These are phyloP conservation scores for Eragrostis tef DNA, from an alignment of 202 grass and related monocot genomes.

Conservation along the genomic window DNA sequence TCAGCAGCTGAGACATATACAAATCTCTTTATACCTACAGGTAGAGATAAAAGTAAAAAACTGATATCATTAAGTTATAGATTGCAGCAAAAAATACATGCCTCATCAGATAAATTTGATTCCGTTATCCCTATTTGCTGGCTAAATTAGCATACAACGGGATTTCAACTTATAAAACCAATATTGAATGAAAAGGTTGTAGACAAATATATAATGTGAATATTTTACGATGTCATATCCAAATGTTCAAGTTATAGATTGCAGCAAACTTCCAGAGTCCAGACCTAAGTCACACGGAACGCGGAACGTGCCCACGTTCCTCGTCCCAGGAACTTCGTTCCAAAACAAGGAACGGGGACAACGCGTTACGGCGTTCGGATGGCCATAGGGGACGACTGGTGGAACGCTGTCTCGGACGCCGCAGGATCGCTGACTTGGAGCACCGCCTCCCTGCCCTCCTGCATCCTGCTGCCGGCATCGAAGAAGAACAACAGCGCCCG, in stretches of 20 bases:
- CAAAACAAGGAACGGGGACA: too few relatives aligned
- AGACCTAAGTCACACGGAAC: not conserved
- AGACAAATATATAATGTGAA: constrained; percentile 3
- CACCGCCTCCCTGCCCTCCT: too few relatives aligned
- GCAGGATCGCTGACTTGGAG: too few relatives aligned
- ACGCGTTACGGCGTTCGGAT: too few relatives aligned
- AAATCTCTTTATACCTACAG: constrained; percentile 89
- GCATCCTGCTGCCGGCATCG: too few relatives aligned
- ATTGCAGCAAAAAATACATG: not conserved
- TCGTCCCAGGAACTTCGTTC: too few relatives aligned
- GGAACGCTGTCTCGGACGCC: too few relatives aligned
- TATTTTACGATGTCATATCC: constrained; percentile 32
- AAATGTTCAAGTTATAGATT: constrained; percentile 10
- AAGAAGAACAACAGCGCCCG: too few relatives aligned
- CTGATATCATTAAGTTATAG: not conserved
- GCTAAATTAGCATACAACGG: constrained; percentile 9
- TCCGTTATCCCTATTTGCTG: not conserved
- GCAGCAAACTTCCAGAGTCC: not conserved
- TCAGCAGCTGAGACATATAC: constrained; percentile 89
- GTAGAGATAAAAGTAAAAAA: constrained; percentile 30
- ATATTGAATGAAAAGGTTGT: not conserved
- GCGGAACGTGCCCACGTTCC: too few relatives aligned
- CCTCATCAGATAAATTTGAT: not conserved
- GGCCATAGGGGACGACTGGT: too few relatives aligned
- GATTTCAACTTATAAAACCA: constrained; percentile 11